These are phyloP conservation scores for Euphorbia pulcherrima DNA, from an alignment of 345 rosid genomes.

Conservation along the genomic window DNA sequence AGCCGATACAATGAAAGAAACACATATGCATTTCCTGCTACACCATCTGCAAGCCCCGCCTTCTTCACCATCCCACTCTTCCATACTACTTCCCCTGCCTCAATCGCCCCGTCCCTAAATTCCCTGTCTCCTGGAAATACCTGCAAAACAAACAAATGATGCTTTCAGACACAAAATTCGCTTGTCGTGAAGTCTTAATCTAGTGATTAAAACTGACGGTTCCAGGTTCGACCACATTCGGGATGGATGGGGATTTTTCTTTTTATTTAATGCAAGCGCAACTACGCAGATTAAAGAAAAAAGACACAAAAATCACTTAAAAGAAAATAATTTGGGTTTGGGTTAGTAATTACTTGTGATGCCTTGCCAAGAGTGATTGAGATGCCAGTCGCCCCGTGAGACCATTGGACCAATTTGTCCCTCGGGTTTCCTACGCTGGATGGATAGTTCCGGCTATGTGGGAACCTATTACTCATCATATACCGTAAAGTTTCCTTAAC, in stretches of 20 bases:
- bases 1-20: constrained; percentile 72
- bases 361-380: constrained; percentile 77
- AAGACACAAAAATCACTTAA: too few relatives aligned
- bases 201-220: too few relatives aligned
- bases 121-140: constrained; percentile 50
- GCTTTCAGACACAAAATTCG: too few relatives aligned
- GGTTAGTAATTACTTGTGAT: constrained; percentile 47
- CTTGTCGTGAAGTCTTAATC: too few relatives aligned
- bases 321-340: background rate
- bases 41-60: constrained; percentile 77
- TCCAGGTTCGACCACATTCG: too few relatives aligned
- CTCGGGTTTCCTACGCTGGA: constrained; percentile 87
- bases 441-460: constrained; percentile 77
- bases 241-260: too few relatives aligned
- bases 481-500: constrained; percentile 77
- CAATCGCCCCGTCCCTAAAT: constrained; percentile 74
- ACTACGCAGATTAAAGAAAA: too few relatives aligned
- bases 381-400: constrained; percentile 80
- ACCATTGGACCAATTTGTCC: constrained; percentile 85
- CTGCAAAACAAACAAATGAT: background rate
- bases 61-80: constrained; percentile 76
- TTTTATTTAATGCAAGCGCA: too few relatives aligned
- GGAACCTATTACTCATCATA: constrained; percentile 82
- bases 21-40: constrained; percentile 74
- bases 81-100: constrained; percentile 98